Base-by-base conservation (phyloP, 2,329 filamentous ascomycete species). In the Calonectria hawksworthii region DNA sequence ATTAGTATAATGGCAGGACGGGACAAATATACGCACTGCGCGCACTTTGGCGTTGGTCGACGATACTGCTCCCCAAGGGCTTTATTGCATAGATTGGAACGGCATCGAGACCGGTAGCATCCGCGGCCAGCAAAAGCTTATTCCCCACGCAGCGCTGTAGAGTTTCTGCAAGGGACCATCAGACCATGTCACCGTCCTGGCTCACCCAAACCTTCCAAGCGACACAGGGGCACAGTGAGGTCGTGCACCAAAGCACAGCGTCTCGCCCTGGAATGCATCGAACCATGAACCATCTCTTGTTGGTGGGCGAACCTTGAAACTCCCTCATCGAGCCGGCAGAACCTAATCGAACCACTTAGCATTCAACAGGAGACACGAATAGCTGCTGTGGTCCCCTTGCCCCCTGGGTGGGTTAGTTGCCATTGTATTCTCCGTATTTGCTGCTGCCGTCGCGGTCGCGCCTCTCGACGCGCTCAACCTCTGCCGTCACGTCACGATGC, bases 111-210 rank as follows among this genome's bases (percentile, higher is more conserved):
- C 52, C 30, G 52, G 52, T 56, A 56, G 52, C 52, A 56, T 56
- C 36, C 34, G 56, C 32, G 34, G 36, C n/a, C 26, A 26, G 23
- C 26, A 3, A 63, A 63, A 63, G 34, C 23, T 41, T 63, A 23
- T 63, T 63, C 56, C 8, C 56, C 56, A 63, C 56, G 36, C 34
- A 21, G 21, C 5, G 34, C 18, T 2, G 56, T 41, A 63, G 56
- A 63, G 56, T 63, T 63, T 63, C 56, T 63, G 56, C 56, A 63
- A 63, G 56, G 56, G 56, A 63, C 56, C 56, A 41, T 63, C 56
- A 41, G 56, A 41, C 56, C 56, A 41, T 44, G 56, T 38, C 56
- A 26, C 56, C 36, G n/a, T 63, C 23, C 26, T 44, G 34, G 34
- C 6, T 63, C n/a, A 14, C 34, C n/a, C 56, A 63, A 63, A 63